Base-by-base conservation (phyloP, 192 early-diverging fungal species). In the Gryganskiella cystojenkinii region DNA sequence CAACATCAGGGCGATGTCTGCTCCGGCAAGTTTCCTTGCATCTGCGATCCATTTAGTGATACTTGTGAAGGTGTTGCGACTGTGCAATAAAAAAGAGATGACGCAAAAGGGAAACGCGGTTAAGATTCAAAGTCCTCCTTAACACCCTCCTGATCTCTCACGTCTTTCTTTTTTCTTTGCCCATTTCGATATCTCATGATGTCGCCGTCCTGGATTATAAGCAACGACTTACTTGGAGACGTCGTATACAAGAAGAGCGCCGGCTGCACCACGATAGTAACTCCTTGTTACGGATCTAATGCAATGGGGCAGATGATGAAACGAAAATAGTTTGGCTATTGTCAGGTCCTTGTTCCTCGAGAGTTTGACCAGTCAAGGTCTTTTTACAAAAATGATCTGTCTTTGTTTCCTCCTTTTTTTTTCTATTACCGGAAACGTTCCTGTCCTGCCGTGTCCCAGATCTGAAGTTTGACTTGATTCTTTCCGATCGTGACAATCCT, bases 241-340 rank as follows among this genome's bases (percentile, higher is more conserved):
- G 76, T 94, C 93, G 63, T 93, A 94, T n/a, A 93, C 91, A 30
- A 94, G 69, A 13, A 93, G 80, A 22, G 90, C 92, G 42, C 92
- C 93, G 13, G 90, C 89, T 35, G 93, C 91, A 40, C 93, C 93
- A 71, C 93, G 86, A 64, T 93, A 94, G 62, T 94, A 94, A 78
- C 90, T 92, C 51, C 87, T 83, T 4, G 93, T 94, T 20, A 94
- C 90, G 61, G 87, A 92, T 83, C 74, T 91, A 73, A 52, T 85
- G 79, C 69, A 60, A 60, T 30, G 15, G 11, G 54, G 45, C 34
- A 57, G 10, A 20, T 28, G 42, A 71, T 25, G 44, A 31, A 22
- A 56, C 25, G 43, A 55, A 55, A n/a, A n/a, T n/a, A n/a, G n/a
- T n/a, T n/a, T n/a, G n/a, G n/a, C n/a, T n/a, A n/a, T n/a, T n/a